Base-by-base conservation (phyloP, 2,329 filamentous ascomycete genomes). In the Fusarium sp. region DNA sequence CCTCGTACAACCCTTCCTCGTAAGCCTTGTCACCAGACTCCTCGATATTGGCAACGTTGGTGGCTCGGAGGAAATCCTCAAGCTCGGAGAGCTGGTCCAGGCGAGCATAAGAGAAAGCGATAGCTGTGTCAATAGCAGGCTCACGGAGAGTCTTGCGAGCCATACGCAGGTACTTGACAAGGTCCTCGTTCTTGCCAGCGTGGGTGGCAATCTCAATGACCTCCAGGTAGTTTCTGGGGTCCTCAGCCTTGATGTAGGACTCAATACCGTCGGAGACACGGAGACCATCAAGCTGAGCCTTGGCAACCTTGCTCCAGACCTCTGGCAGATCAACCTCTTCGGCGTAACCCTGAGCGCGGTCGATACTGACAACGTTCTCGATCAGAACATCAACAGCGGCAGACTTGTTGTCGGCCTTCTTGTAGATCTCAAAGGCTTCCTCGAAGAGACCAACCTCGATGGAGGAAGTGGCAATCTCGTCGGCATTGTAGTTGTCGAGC, bases 1-100 rank as follows among this genome's bases (percentile, higher is more conserved):
- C 96, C 85, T 98, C 92, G 77, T 96, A 95, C 77, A 93, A 91
- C 64, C 95, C 95, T 82, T 99, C 96, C 68, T 91, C 92, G 73
- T 97, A 98, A 22, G 96, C 95, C 86, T 98, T 98, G 87, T 99
- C 96, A 85, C 96, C 96, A 62, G 94, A 98, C 73, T 96, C 93
- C 79, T 99, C 96, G 55, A 98, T 88, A 79, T 99, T 94, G 54
- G 96, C 95, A 65, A 98, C 96, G 72, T 99, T 99, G 57, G 94
- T 94, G 28, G 89, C 90, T 60, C 93, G 92, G 65, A 99, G 85
- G 87, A 99, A 99, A 80, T 99, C 96, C 81, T 99, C 96, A 38
- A 99, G 89, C 79, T 99, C 96, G 50, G 91, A 84, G 17, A 99
- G 89, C 82, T 98, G 94, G 76, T 98, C 92, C 44, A 97, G 91